Evolutionary conservation across 2,329 filamentous ascomycete species (phyloP), one percentile per base, ranked within the genome.

Genomic region (Aspergillus eucalypticola): DNA sequence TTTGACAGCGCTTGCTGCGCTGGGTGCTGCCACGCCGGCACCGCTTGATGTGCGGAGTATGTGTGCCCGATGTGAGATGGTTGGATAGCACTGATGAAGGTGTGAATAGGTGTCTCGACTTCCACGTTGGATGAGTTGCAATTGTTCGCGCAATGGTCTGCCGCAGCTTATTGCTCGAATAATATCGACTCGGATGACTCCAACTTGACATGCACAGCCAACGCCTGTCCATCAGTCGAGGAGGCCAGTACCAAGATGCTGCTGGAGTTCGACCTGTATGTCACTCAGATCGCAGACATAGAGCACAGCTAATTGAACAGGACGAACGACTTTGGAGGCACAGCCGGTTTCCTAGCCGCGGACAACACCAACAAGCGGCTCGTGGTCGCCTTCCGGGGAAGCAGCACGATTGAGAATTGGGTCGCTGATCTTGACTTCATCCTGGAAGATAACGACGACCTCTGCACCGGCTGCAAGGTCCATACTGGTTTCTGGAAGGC

Each of bases 61-160:
- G 56, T 27, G 21, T 42, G 17, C 38, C 17, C 17, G 21, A 2
- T 8, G n/a, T 32, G 6, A 32, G 2, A 7, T 39, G 21, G 21
- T 13, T 56, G 46, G 15, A n/a, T 50, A 8, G 54, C 29, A 39
- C 51, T 59, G 27, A 46, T n/a, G 3, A 35, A 35, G 32, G 32
- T 8, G 2, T 35, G 27, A 17, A 59, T n/a, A 78, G 76, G 70
- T 49, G 75, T 83, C 32, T 77, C 78, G 0, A 53, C 73, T n/a
- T 69, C 69, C 19, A 62, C 79, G 8, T 69, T 83, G 39, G 66
- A 72, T 15, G 70, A 79, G 44, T 71, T 84, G 7, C 71, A 73
- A 2, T 73, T 83, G 63, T 83, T 80, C 68, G 78, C 80, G 42
- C 78, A 85, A 60, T 85, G 82, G 67, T 76, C 82, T 2, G 82